Percentiles rank a stretch among this genome's conserved stretches.
phyloP scores from a whole-genome alignment of 352 stramenopile species.

The Pythium angustatum region DNA sequence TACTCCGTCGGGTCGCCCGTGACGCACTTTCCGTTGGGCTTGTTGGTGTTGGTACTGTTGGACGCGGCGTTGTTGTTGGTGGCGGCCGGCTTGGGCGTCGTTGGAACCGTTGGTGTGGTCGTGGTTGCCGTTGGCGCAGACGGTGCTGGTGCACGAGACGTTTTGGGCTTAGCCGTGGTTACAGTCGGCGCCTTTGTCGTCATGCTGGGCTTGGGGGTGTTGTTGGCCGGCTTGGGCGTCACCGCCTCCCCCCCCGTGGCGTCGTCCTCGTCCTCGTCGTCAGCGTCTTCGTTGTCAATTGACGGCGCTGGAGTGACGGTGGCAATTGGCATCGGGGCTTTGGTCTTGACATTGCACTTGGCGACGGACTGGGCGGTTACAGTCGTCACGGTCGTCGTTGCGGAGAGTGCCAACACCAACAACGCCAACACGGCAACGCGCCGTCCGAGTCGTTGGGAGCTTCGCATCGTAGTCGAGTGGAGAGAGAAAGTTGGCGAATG shows the following conservation, averaged over 20 bases:
- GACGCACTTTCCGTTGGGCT: constrained; percentile 22
- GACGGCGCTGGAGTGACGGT: neutral
- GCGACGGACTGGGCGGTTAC: neutral
- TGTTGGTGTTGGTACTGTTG: neutral
- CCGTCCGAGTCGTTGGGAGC: neutral
- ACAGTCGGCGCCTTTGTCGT: constrained; percentile 2
- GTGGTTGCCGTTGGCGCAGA: too few relatives aligned
- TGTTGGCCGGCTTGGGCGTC: neutral
- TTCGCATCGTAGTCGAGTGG: neutral
- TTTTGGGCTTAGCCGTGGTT: too few relatives aligned
- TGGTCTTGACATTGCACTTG: constrained; percentile 5
- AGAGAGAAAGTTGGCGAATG: neutral
- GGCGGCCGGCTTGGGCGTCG: neutral
- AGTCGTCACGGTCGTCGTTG: neutral
- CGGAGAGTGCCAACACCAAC: neutral
- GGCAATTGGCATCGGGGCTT: neutral
- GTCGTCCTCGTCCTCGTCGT: neutral
- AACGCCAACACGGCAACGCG: neutral
- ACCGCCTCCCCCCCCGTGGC: neutral
- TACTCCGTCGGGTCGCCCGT: constrained; percentile 29
- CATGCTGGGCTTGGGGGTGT: neutral
- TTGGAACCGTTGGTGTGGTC: neutral
- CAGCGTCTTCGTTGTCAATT: neutral
- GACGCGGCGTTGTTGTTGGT: too few relatives aligned
- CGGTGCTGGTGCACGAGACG: too few relatives aligned